Base-by-base conservation (phyloP, 2,329 filamentous ascomycete species). In the Fusarium sp. region DNA sequence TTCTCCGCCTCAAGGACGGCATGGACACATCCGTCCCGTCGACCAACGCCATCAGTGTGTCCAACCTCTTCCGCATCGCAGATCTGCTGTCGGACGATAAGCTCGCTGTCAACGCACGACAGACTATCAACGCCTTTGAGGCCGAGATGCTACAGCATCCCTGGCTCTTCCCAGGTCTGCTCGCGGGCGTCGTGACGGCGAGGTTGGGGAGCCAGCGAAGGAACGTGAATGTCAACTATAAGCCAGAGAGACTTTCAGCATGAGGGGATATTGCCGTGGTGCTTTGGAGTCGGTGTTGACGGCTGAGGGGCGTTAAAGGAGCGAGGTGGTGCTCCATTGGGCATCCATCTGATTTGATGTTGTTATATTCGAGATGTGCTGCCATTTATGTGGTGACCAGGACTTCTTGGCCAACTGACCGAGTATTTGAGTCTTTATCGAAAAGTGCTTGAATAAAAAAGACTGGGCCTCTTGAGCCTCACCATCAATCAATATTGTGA, bases 21-120 rank as follows among this genome's bases (percentile, higher is more conserved):
- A 98, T 98, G 89, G 97, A 99, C 82, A 94, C 94, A 6, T 92
- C 95, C 2, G 93, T 97, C 69, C 97, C 97, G 1, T 97, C 95
- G 0, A 93, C 94, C 61, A 99, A 99, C 80, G 95, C 94, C 42
- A 90, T 96, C 7, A 93, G 93, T n/a, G 94, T 94, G 0, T 89
- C 90, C 18, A 98, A 98, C 80, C 86, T 98, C n/a, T 93, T 97
- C 83, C 91, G 94, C 1, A 89, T 98, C 5, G 91, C 91, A 14
- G 88, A 88, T 7, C 81, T 97, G 2, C 86, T 97, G 0, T 89
- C 90, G 56, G 91, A 94, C 73, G 84, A 90, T 2, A 82, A 83
- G 4, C 95, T 94, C 79, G 87, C 87, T 0, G 85, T 86, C 61
- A 87, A 91, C 60, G 95, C 95, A 0, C 88, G 89, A 60, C 89